A percentile compares a stretch with the other conserved stretches of the same genome.
Evolutionary conservation across 2,329 filamentous ascomycete genomes (phyloP).

Genomic region (Cytospora piceae): DNA sequence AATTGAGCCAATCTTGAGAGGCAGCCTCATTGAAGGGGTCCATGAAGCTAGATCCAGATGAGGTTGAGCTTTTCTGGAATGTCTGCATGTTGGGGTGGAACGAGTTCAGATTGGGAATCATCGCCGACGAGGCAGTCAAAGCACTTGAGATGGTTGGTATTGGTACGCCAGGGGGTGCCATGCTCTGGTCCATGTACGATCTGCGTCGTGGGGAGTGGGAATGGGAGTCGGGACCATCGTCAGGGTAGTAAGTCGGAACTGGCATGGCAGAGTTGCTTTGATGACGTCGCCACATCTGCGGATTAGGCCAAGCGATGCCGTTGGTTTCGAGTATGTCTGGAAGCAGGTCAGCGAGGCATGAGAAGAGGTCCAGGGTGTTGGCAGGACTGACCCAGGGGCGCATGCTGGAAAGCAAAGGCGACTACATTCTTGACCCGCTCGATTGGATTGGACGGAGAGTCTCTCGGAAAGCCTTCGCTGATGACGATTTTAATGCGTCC

Average conservation of each 20-base stretch:
- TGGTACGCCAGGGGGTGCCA: neutral
- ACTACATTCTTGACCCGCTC: conserved; percentile 74
- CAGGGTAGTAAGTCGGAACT: conserved; percentile 46
- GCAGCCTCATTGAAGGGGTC: conserved; percentile 37
- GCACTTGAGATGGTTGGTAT: conserved; percentile 15
- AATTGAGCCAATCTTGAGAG: conserved; percentile 36
- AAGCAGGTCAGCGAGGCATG: neutral
- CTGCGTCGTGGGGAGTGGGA: conserved; percentile 62
- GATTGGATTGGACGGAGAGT: conserved; percentile 56
- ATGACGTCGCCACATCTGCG: conserved; percentile 65
- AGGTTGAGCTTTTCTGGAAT: conserved; percentile 21
- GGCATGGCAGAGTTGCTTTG: conserved; percentile 47
- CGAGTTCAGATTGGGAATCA: neutral
- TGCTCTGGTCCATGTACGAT: conserved; percentile 30
- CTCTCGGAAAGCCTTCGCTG: conserved; percentile 69
- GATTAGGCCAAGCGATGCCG: conserved; percentile 80
- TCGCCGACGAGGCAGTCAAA: neutral
- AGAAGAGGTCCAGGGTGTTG: neutral
- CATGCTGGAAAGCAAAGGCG: conserved; percentile 84
- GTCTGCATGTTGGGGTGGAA: neutral
- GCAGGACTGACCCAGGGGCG: conserved; percentile 66
- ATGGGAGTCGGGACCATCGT: conserved; percentile 59
- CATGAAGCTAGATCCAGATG: conserved; percentile 32
- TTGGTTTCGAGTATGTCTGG: conserved; percentile 73
- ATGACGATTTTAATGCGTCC: conserved; percentile 79